Base-by-base conservation (phyloP, 305 asterid species). In the Solanum hybrid region DNA sequence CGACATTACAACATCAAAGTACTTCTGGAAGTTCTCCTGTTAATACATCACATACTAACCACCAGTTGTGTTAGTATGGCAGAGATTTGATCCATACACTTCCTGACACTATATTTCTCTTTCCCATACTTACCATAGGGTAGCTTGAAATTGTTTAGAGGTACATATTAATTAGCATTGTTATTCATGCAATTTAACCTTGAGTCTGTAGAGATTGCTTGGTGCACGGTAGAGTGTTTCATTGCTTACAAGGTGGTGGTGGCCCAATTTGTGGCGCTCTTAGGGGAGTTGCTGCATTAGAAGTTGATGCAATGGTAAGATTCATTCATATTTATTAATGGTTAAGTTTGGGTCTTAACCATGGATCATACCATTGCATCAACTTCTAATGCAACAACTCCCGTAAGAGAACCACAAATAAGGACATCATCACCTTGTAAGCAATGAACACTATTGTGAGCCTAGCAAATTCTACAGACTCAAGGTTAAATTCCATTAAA, bases 41-140 rank as follows among this genome's bases (percentile, higher is more conserved):
- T 31, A 31, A 31, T 31, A 31, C 33, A 31, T 31, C 33, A 31
- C 14, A 40, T 81, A 26, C n/a, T n/a, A n/a, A n/a, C n/a, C n/a
- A n/a, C n/a, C n/a, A n/a, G n/a, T n/a, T n/a, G n/a, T n/a, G n/a
- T n/a, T n/a, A n/a, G n/a, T n/a, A n/a, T n/a, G n/a, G n/a, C n/a
- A n/a, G n/a, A n/a, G n/a, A n/a, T n/a, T n/a, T n/a, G n/a, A n/a
- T n/a, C n/a, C n/a, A n/a, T n/a, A n/a, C n/a, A n/a, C n/a, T n/a
- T 8, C 36, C 92, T 90, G 31, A 90, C n/a, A n/a, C n/a, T n/a
- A n/a, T n/a, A n/a, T n/a, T n/a, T n/a, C n/a, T n/a, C n/a, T n/a
- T n/a, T n/a, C n/a, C n/a, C n/a, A n/a, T n/a, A 90, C 36, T 90
- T 90, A 13, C 80, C 90, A 16, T 46, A 14, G 8, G 64, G 64